phyloP scores from a whole-genome alignment of 495 filamentous ascomycete species.

The Aspergillus bertholletiae region DNA sequence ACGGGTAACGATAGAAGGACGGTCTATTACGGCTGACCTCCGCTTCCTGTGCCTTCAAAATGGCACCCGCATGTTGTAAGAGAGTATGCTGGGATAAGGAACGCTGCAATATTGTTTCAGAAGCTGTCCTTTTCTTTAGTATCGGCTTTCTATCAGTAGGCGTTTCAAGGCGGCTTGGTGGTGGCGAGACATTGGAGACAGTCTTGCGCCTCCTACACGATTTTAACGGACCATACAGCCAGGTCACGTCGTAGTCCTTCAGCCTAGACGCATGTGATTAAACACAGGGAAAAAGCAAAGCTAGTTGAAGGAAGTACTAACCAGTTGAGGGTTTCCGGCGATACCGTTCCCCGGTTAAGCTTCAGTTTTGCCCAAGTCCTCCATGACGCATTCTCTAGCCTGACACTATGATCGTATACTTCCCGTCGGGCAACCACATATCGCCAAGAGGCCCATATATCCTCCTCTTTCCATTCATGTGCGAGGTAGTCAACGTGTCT shows the following conservation, averaged over 20 bases:
- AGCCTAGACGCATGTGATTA: constrained; percentile 55
- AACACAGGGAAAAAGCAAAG: background rate
- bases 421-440: constrained; percentile 77
- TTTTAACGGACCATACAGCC: constrained; percentile 93
- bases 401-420: constrained; percentile 72
- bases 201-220: constrained; percentile 48
- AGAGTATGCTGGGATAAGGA: constrained; percentile 89
- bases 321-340: constrained; percentile 89
- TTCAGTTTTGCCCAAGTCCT: constrained; percentile 95
- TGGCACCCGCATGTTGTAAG: constrained; percentile 88
- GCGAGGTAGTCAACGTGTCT: constrained; percentile 96
- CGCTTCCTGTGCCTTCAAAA: constrained; percentile 84
- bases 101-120: constrained; percentile 88
- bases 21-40: constrained; percentile 43
- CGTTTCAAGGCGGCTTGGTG: constrained; percentile 64
- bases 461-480: constrained; percentile 92
- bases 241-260: constrained; percentile 96
- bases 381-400: constrained; percentile 97
- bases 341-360: constrained; percentile 77
- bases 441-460: constrained; percentile 97
- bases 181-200: constrained; percentile 44
- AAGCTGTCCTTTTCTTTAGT: constrained; percentile 93
- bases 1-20: constrained; percentile 52
- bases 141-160: constrained; percentile 88
- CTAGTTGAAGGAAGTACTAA: constrained; percentile 36